Base-by-base conservation (phyloP, 2,329 filamentous ascomycete genomes). In the Paraphoma sp. region DNA sequence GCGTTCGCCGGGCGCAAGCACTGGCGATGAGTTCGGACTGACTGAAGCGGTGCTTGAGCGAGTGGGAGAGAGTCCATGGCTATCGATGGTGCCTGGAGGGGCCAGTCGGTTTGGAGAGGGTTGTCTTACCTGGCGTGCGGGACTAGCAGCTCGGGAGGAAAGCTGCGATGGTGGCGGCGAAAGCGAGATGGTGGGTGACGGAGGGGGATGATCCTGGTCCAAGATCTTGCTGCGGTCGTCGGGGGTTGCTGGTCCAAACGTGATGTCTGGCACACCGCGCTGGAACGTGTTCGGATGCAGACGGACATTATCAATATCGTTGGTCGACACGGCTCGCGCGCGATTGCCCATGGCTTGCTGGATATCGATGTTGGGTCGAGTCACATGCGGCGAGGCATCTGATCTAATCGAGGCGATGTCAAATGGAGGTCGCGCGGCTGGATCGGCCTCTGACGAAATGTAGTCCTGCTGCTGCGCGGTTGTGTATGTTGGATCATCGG, bases 291-390 rank as follows among this genome's bases (percentile, higher is more conserved):
- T 57, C 64, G 74, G 75, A 57, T 84, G 80, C 4, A 84, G 64
- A 23, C 72, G 78, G 30, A 84, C 65, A 10, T 76, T 75, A 31
- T 80, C 74, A 2, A 84, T 82, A 69, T 86, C 85, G 60, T 87
- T 87, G 3, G 85, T 82, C 14, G 87, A 88, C 2, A 88, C 84
- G 18, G 87, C 86, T 58, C 86, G 78, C 45, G 73, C 72, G 48
- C 77, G 74, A 54, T 66, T 62, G 16, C 62, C 68, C n/a, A 64
- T 49, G 6, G 57, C 63, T 36, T 64, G 60, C 17, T 71, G 66
- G 10, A 76, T 67, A n/a, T 77, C 72, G 16, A 69, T 48, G 29
- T 46, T 68, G 9, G 73, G 72, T 33, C 73, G 65, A 11, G 59
- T 60, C 4, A 68, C 50, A 14, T 61, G 51, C 17, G 67, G 68